Conservation (phyloP, 345 rosid genomes). For the Moringa oleifera region DNA sequence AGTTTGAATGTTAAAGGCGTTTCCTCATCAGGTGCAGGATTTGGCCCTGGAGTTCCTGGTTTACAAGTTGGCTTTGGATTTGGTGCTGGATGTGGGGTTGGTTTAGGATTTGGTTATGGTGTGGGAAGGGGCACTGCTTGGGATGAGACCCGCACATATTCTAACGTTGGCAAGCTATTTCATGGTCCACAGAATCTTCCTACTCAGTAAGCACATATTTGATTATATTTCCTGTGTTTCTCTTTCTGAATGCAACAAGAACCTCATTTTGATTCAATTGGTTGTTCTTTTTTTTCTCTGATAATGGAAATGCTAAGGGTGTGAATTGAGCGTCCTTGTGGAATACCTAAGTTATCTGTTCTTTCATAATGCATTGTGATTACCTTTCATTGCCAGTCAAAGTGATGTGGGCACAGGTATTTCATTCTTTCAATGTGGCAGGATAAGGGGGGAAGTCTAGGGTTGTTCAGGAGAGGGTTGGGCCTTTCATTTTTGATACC, state of each 20-base stretch:
- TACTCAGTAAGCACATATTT: conserved; percentile 32
- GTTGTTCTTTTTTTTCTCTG: no score
- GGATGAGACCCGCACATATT: conserved; percentile 33
- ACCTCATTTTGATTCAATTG: no score
- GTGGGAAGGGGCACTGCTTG: conserved; percentile 70
- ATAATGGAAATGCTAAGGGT: no score
- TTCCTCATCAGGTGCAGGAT: conserved; percentile 47
- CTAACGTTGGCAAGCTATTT: conserved; percentile 45
- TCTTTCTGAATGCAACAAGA: not conserved
- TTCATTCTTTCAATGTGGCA: no score
- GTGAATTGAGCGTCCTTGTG: no score
- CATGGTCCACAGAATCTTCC: conserved; percentile 28
- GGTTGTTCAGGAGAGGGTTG: no score
- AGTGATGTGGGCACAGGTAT: no score
- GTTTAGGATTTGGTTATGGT: conserved; percentile 88
- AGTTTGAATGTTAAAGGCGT: no score
- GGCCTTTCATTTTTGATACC: no score
- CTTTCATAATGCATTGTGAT: not conserved
- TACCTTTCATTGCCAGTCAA: no score
- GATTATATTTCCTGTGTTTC: no score
- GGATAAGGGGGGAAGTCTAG: no score
- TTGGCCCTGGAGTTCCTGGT: conserved; percentile 87
- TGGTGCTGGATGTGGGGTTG: conserved; percentile 88
- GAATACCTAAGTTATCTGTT: not conserved
- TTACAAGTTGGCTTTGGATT: conserved; percentile 69